Percentiles rank a stretch among this genome's conserved stretches.
phyloP scores from a whole-genome alignment of 352 stramenopile genomes.

The Globisporangium nagaii region DNA sequence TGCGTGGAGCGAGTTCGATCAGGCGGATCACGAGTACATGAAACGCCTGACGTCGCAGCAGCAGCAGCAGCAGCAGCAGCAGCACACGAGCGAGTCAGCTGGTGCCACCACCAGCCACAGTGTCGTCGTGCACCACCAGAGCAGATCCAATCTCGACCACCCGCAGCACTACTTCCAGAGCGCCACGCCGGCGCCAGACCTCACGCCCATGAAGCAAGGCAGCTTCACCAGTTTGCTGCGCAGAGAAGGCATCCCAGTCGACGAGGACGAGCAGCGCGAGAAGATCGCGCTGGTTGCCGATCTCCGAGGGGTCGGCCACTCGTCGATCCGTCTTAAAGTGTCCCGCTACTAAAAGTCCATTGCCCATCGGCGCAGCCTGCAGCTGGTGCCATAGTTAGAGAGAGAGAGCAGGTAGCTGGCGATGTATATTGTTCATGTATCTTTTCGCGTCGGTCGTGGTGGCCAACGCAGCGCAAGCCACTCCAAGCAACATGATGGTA shows the following conservation, averaged over 20 bases:
- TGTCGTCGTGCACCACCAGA: background rate
- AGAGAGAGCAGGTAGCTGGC: background rate
- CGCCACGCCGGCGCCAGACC: constrained; percentile 13
- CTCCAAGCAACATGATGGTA: background rate
- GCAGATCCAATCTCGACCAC: background rate
- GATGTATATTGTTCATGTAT: background rate
- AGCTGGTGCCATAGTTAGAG: background rate
- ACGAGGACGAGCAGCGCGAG: constrained; percentile 34
- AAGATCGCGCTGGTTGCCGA: constrained; percentile 29
- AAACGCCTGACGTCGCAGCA: constrained; percentile 22
- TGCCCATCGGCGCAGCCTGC: too few species aligned
- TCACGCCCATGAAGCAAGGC: constrained; percentile 32
- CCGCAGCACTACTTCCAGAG: background rate
- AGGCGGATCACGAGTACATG: constrained; percentile 41
- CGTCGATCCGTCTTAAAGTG: constrained; percentile 12
- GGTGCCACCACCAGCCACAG: background rate
- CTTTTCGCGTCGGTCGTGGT: background rate
- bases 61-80: background rate
- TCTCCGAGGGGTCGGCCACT: constrained; percentile 26
- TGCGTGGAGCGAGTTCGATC: constrained; percentile 37
- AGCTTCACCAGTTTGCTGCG: constrained; percentile 41
- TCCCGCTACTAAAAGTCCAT: too few species aligned
- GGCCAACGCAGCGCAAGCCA: background rate
- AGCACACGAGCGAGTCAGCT: background rate
- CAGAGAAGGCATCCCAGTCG: constrained; percentile 37